Evolutionary conservation across 331 rosid genomes (phyloP), one percentile per base, ranked within the genome.

Genomic region (Arachis monticola): DNA sequence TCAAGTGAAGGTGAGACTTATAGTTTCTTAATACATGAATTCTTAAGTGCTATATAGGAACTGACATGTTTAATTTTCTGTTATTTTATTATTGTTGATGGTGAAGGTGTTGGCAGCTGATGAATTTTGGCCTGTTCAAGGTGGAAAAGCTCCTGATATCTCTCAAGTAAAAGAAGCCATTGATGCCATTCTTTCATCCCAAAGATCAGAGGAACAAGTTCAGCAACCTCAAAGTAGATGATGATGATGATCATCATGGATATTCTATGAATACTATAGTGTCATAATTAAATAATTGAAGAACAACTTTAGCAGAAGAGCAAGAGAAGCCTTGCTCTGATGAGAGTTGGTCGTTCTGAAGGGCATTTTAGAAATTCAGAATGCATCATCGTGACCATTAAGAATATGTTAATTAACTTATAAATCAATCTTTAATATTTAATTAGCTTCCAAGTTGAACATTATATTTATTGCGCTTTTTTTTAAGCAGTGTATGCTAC

Each of bases 101-200:
- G 60, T 27, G 60, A 57, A 91, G 97, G 92, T 91, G 30, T 70
- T 91, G 85, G 90, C 95, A 10, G 81, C 92, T 0, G 95, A 91
- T 85, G 95, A 91, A 60, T 83, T 91, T 78, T 91, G 97, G 97
- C 91, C 95, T 0, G 87, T 48, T 11, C 91, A 91, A 81, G 95
- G 92, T 8, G 88, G 91, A 52, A 91, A 85, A 65, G 86, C 91
- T 67, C 92, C 91, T 40, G 95, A 89, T 78, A 89, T 91, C 77
- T 80, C 91, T 55, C 95, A 91, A 81, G 97, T 91, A 44, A 91
- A 82, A 75, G 97, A 89, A 73, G 92, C 91, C 81, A 89, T 91
- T 47, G 95, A 91, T 73, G 88, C 78, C 6, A 89, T 91, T 67
- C 84, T 89, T 60, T 80, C 88, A 64, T 87, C 91, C 31, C 89